Conservation (phyloP, 371 early-diverging fungal species). For the Circinella minor region DNA sequence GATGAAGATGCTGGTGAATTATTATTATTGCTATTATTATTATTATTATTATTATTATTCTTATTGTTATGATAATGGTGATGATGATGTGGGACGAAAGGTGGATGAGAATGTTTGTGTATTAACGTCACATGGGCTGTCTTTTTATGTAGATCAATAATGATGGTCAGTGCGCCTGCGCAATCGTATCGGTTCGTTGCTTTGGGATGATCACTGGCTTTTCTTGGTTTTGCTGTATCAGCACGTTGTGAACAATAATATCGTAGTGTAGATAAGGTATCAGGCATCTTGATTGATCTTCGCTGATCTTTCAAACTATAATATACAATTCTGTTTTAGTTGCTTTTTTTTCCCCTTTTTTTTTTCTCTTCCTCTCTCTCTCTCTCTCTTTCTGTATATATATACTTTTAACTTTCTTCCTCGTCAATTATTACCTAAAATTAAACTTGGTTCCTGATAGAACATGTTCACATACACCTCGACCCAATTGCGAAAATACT, state of each 20-base stretch:
- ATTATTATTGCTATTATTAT: slow-evolving; percentile 19
- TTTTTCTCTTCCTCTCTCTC: too few species aligned
- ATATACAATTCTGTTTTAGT: background rate
- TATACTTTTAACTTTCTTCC: too few species aligned
- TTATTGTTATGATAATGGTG: slow-evolving; percentile 30
- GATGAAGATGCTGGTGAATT: slow-evolving; percentile 9
- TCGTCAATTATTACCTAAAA: slow-evolving; percentile 38
- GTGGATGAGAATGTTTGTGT: slow-evolving; percentile 51
- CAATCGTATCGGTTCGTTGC: slow-evolving; percentile 50
- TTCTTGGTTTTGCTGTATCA: slow-evolving; percentile 52
- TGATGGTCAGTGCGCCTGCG: slow-evolving; percentile 53
- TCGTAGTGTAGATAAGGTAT: slow-evolving; percentile 48
- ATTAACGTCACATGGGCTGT: slow-evolving; percentile 52
- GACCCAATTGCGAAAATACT: slow-evolving; percentile 52
- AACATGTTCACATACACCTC: slow-evolving; percentile 49
- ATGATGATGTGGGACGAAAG: slow-evolving; percentile 47
- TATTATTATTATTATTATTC: slow-evolving; percentile 16
- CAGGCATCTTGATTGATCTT: slow-evolving; percentile 49
- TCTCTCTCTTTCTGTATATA: too few species aligned
- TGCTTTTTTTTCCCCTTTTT: too few species aligned
- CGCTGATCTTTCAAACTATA: slow-evolving; percentile 54
- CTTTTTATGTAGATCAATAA: slow-evolving; percentile 49
- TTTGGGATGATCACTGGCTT: slow-evolving; percentile 46
- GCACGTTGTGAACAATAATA: slow-evolving; percentile 56
- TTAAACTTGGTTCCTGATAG: slow-evolving; percentile 52